Percentiles rank a stretch among this genome's conserved stretches.
Evolutionary conservation across 2,329 filamentous ascomycete species (phyloP).

Genomic region (Torrubiella hemipterigena): DNA sequence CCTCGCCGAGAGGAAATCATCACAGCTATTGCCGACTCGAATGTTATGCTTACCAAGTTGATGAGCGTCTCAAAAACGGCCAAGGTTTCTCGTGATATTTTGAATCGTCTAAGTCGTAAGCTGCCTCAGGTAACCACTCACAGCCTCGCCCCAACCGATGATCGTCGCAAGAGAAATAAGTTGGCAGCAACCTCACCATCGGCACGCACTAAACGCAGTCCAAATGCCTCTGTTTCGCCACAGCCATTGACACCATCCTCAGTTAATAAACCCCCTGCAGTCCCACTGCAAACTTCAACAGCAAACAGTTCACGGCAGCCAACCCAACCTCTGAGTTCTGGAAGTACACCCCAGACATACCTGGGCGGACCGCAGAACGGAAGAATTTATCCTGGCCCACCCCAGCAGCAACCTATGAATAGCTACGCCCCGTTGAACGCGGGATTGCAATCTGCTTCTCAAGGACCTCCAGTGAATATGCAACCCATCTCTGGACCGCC

Average conservation of each 20-base stretch:
- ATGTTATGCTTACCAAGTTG: slow-evolving; percentile 19
- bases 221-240: background rate
- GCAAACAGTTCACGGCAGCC: no score
- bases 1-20: slow-evolving; percentile 25
- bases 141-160: slow-evolving; percentile 1
- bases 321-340: no score
- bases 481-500: no score
- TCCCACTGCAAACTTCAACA: no score
- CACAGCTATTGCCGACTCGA: slow-evolving; percentile 21
- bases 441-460: no score
- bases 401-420: no score
- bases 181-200: background rate
- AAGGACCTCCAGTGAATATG: no score
- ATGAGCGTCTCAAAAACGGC: slow-evolving; percentile 19
- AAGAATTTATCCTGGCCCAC: no score
- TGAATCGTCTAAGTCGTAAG: slow-evolving; percentile 16
- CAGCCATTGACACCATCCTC: background rate
- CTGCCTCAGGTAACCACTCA: no score
- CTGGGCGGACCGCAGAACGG: no score
- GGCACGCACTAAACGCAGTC: background rate
- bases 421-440: no score
- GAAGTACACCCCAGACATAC: no score
- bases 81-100: slow-evolving; percentile 21
- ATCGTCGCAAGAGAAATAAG: slow-evolving; percentile 4
- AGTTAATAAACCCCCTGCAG: background rate